Conservation (phyloP, 2,329 filamentous ascomycete genomes). For the Trichothecium sympodiale region DNA sequence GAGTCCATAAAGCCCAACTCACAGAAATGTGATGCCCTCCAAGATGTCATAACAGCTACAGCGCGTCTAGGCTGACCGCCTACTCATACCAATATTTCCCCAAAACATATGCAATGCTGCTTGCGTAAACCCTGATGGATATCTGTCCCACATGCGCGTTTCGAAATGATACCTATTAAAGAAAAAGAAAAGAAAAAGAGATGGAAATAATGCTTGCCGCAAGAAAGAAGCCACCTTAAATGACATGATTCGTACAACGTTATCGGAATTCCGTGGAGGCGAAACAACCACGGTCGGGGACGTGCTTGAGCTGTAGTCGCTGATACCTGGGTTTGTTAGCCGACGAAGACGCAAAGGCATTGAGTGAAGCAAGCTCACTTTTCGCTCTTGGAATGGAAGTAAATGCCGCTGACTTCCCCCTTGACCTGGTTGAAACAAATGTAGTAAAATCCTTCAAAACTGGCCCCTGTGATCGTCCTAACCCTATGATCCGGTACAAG, state of each 20-base stretch:
- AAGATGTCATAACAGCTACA: slow-evolving; percentile 1
- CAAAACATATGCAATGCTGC: not conserved
- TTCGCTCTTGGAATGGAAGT: slow-evolving; percentile 96
- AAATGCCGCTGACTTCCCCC: slow-evolving; percentile 83
- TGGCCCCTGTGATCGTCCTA: slow-evolving; percentile 81
- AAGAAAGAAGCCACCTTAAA: not conserved
- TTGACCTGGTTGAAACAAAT: slow-evolving; percentile 94
- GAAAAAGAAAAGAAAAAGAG: slow-evolving; percentile 2
- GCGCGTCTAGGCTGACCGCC: not conserved
- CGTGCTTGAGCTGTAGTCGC: slow-evolving; percentile 81
- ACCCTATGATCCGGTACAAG: slow-evolving; percentile 91
- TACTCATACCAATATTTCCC: not conserved
- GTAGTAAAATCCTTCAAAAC: slow-evolving; percentile 98
- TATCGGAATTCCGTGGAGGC: slow-evolving; percentile 71
- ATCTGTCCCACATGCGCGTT: no score
- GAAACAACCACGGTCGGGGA: slow-evolving; percentile 74
- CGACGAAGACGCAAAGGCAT: not conserved
- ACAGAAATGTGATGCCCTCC: not conserved
- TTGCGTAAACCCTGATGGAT: no score
- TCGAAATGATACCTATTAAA: not conserved
- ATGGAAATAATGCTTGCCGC: not conserved
- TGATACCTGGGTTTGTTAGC: slow-evolving; percentile 56
- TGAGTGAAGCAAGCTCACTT: slow-evolving; percentile 51
- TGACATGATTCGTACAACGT: slow-evolving; percentile 5
- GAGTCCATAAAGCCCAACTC: no score